phyloP scores from a whole-genome alignment of 2,329 filamentous ascomycete genomes.

The Nigrospora sphaerica region DNA sequence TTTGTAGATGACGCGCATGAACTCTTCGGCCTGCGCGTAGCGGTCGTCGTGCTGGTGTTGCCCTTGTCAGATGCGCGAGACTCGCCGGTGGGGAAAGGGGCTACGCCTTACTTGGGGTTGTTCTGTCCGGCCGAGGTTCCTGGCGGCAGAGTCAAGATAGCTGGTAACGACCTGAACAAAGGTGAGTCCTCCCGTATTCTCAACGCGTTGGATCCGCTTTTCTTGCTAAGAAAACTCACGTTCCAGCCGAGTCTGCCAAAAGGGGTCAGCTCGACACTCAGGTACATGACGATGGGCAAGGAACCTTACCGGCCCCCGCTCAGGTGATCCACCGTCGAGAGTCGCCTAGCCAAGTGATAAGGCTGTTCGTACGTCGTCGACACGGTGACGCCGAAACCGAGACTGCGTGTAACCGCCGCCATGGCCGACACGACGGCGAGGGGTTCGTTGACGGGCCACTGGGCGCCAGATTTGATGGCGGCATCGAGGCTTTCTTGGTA shows the following conservation, averaged over 20 bases:
- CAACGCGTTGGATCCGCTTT: background rate
- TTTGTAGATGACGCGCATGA: constrained; percentile 58
- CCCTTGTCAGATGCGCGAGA: rapidly evolving
- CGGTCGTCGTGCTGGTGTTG: constrained; percentile 51
- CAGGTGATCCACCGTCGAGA: constrained; percentile 63
- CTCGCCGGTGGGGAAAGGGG: background rate
- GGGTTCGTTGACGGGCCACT: constrained; percentile 67
- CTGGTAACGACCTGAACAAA: constrained; percentile 58
- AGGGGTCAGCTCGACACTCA: too few relatives aligned
- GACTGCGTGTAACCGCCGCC: constrained; percentile 60
- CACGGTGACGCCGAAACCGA: constrained; percentile 64
- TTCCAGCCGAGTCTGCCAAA: constrained; percentile 45
- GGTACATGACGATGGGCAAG: background rate
- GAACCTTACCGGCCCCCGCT: constrained; percentile 49
- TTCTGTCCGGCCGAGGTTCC: constrained; percentile 53
- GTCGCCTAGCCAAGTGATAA: constrained; percentile 57
- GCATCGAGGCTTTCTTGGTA: constrained; percentile 55
- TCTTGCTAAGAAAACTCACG: constrained; percentile 20
- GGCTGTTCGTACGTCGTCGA: constrained; percentile 66
- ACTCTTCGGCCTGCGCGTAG: constrained; percentile 59
- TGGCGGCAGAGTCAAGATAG: constrained; percentile 63
- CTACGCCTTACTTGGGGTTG: constrained; percentile 33
- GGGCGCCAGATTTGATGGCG: constrained; percentile 54
- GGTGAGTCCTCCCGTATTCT: constrained; percentile 6
- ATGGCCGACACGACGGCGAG: constrained; percentile 59